These are phyloP conservation scores for Pythium monospermum DNA, from an alignment of 352 stramenopile species.

Conservation along the genomic window DNA sequence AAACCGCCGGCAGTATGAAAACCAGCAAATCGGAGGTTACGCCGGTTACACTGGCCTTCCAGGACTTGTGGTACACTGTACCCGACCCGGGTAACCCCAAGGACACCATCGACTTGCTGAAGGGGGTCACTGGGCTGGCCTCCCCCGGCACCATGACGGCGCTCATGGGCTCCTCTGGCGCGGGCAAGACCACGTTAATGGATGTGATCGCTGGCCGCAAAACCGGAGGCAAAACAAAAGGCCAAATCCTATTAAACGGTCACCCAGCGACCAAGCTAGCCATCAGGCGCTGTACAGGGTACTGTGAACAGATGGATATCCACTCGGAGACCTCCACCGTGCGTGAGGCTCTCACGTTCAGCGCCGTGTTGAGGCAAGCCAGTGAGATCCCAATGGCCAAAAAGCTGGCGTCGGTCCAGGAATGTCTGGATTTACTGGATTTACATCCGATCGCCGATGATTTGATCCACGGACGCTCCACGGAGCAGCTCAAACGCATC, in stretches of 20 bases:
- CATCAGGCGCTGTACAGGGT: slow-evolving; percentile 19
- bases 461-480: slow-evolving; percentile 15
- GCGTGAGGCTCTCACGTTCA: slow-evolving; percentile 77
- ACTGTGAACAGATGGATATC: slow-evolving; percentile 13
- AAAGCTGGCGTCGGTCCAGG: slow-evolving; percentile 22
- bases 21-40: slow-evolving; percentile 2
- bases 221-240: slow-evolving; percentile 54
- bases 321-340: slow-evolving; percentile 39
- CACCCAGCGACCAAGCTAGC: slow-evolving; percentile 18
- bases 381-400: slow-evolving; percentile 14
- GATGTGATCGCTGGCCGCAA: slow-evolving; percentile 88
- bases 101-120: slow-evolving; percentile 60
- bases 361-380: slow-evolving; percentile 47
- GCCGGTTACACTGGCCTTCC: slow-evolving; percentile 20
- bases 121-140: slow-evolving; percentile 51
- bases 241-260: slow-evolving; percentile 79
- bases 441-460: slow-evolving; percentile 37
- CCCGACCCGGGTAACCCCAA: slow-evolving; percentile 27
- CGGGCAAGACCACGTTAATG: slow-evolving; percentile 73
- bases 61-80: slow-evolving; percentile 33
- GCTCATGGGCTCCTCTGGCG: slow-evolving; percentile 68
- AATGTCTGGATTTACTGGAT: slow-evolving; percentile 72
- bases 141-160: slow-evolving; percentile 67
- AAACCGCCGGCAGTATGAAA: neutral
- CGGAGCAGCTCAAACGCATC: slow-evolving; percentile 27